Evolutionary conservation across 2,329 filamentous ascomycete species (phyloP).

Genomic region (Cladosporium velox): DNA sequence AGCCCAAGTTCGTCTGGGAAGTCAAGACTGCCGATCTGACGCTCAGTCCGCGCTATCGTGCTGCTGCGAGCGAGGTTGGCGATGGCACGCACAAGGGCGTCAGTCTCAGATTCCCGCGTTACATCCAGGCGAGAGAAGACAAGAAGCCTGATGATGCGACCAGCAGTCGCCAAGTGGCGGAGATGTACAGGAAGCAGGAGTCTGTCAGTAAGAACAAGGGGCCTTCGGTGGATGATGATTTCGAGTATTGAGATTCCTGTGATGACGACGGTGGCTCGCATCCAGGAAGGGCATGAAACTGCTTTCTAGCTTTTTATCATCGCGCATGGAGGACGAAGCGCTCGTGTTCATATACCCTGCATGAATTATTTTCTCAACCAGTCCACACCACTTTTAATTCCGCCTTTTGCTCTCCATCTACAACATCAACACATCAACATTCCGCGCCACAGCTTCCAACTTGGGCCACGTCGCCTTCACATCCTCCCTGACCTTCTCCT

Average conservation of each 20-base stretch:
- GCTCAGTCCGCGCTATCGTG: slow-evolving; percentile 87
- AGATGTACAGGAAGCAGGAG: slow-evolving; percentile 97
- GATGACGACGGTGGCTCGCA: not conserved
- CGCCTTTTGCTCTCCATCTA: not conserved
- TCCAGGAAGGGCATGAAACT: not conserved
- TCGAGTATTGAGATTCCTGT: slow-evolving; percentile 73
- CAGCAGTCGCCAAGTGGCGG: slow-evolving; percentile 78
- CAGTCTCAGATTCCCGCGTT: slow-evolving; percentile 85
- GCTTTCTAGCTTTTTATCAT: not conserved
- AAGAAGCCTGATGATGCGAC: slow-evolving; percentile 95
- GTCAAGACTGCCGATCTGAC: slow-evolving; percentile 96
- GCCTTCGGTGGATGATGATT: slow-evolving; percentile 89
- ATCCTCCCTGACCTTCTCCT: slow-evolving; percentile 43
- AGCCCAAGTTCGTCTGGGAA: slow-evolving; percentile 93
- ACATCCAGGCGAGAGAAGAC: slow-evolving; percentile 88
- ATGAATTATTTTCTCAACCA: not conserved
- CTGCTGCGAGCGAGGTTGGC: slow-evolving; percentile 74
- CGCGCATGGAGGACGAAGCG: not conserved
- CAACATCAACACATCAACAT: slow-evolving; percentile 40
- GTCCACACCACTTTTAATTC: not conserved
- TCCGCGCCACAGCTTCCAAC: slow-evolving; percentile 32
- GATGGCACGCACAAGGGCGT: slow-evolving; percentile 70
- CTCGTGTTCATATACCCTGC: not conserved
- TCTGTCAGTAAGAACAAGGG: slow-evolving; percentile 83
- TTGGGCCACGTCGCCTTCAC: slow-evolving; percentile 65